A percentile compares a stretch with the other conserved stretches of the same genome.
These are phyloP conservation scores for Starmerella riodocensis DNA, from an alignment of 805 yeast genomes.

Conservation along the genomic window DNA sequence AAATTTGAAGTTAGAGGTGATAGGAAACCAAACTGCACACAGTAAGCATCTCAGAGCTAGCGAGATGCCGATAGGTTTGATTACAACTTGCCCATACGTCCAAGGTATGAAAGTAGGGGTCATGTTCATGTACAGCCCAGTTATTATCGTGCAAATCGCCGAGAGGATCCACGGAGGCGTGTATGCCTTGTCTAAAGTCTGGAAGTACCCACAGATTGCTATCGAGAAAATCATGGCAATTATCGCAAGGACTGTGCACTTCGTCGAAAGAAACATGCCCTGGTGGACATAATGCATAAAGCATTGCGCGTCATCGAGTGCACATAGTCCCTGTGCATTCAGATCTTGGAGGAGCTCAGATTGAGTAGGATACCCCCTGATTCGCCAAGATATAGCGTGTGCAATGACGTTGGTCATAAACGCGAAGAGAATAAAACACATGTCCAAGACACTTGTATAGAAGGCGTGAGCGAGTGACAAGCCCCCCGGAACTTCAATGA, in stretches of 20 bases:
- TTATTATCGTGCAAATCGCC: slow-evolving; percentile 15
- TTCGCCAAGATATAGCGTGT: slow-evolving; percentile 18
- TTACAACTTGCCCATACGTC: slow-evolving; percentile 8
- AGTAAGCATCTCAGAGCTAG: slow-evolving; percentile 16
- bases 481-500: slow-evolving; percentile 22
- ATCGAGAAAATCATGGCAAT: slow-evolving; percentile 17
- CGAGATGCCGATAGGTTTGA: slow-evolving; percentile 22
- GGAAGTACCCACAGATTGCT: slow-evolving; percentile 8
- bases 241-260: slow-evolving; percentile 15
- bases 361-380: slow-evolving; percentile 18
- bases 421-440: slow-evolving; percentile 8
- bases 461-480: slow-evolving; percentile 11
- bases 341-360: slow-evolving; percentile 8
- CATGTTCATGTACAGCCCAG: slow-evolving; percentile 3
- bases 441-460: slow-evolving; percentile 8
- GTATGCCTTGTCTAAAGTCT: slow-evolving; percentile 9
- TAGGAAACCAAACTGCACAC: slow-evolving; percentile 20
- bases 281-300: slow-evolving; percentile 7
- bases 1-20: slow-evolving; percentile 20
- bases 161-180: slow-evolving; percentile 16
- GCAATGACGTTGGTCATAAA: slow-evolving; percentile 13
- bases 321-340: slow-evolving; percentile 19
- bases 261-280: slow-evolving; percentile 17
- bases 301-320: slow-evolving; percentile 13
- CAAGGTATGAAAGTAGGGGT: slow-evolving; percentile 14